Evolutionary conservation across 208 protist genomes (phyloP).

Genomic region (Leishmania major): DNA sequence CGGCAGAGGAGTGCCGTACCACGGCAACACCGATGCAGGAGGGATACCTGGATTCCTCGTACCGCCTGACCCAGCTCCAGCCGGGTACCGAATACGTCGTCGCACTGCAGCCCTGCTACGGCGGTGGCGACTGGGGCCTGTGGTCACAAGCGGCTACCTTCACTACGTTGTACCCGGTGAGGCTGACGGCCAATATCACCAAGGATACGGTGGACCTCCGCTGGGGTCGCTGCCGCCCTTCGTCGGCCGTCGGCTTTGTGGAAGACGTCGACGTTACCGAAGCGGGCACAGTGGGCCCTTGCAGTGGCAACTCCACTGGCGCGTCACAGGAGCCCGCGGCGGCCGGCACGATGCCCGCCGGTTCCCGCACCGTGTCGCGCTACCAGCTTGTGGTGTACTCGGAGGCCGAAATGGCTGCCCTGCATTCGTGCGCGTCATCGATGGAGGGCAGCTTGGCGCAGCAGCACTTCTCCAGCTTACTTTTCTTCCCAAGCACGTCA

Average conservation of each 20-base stretch:
- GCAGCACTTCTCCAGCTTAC: constrained; percentile 16
- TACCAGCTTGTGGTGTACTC: constrained; percentile 58
- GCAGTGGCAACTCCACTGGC: background rate
- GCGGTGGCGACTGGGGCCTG: constrained; percentile 73
- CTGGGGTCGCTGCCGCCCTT: constrained; percentile 26
- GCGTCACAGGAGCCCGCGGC: background rate
- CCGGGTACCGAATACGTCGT: constrained; percentile 80
- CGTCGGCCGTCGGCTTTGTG: constrained; percentile 18
- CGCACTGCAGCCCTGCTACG: constrained; percentile 87
- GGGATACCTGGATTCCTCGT: constrained; percentile 25
- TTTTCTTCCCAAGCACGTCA: background rate
- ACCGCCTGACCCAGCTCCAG: constrained; percentile 60
- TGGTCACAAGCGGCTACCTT: constrained; percentile 77
- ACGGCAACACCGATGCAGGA: background rate
- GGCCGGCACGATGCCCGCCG: constrained; percentile 4
- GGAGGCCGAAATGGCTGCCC: constrained; percentile 26
- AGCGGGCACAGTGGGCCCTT: background rate
- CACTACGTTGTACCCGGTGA: constrained; percentile 59
- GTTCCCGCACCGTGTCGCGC: constrained; percentile 30
- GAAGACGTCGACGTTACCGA: constrained; percentile 4
- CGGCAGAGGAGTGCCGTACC: constrained; percentile 22
- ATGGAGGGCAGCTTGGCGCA: constrained; percentile 23
- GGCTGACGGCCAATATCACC: constrained; percentile 38
- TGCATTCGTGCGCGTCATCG: constrained; percentile 16
- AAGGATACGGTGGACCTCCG: constrained; percentile 44